A percentile compares a stretch with the other conserved stretches of the same genome.
Conservation (phyloP, 257 asterid species). For the Verbascum thapsus region DNA sequence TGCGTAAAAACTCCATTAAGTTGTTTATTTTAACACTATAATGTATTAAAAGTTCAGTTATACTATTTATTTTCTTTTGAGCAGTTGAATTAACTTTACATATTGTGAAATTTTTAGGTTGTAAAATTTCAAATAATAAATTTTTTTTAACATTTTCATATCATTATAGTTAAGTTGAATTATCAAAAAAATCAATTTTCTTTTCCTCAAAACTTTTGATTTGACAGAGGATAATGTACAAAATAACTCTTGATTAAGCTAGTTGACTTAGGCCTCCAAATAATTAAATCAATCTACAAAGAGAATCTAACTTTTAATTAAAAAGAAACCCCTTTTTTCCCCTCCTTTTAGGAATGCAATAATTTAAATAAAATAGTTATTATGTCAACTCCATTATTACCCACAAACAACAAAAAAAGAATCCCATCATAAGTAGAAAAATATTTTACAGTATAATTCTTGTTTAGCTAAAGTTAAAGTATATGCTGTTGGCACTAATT, state of each 20-base stretch:
- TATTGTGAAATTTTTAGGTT: no score
- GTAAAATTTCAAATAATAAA: no score
- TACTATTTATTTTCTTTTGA: no score
- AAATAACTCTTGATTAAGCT: conserved; percentile 9
- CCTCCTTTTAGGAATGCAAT: conserved; percentile 40
- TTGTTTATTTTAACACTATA: no score
- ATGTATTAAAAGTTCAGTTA: no score
- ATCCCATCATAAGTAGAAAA: conserved; percentile 38
- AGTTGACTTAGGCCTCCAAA: conserved; percentile 34
- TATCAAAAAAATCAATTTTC: no score
- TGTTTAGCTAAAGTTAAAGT: conserved; percentile 32
- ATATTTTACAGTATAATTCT: conserved; percentile 27
- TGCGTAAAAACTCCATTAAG: no score
- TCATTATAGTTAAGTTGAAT: no score
- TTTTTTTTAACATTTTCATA: no score
- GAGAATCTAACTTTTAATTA: conserved; percentile 40
- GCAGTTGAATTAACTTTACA: no score
- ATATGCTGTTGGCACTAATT: conserved; percentile 59
- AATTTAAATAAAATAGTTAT: conserved; percentile 39
- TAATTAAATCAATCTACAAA: conserved; percentile 8
- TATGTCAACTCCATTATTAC: conserved; percentile 69
- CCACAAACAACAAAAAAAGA: conserved; percentile 39
- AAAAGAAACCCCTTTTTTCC: conserved; percentile 28
- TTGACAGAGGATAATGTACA: no score
- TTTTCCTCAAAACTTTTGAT: not conserved